Evolutionary conservation across 805 yeast genomes (phyloP).

Genomic region (Teunomyces lycoperdinae): DNA sequence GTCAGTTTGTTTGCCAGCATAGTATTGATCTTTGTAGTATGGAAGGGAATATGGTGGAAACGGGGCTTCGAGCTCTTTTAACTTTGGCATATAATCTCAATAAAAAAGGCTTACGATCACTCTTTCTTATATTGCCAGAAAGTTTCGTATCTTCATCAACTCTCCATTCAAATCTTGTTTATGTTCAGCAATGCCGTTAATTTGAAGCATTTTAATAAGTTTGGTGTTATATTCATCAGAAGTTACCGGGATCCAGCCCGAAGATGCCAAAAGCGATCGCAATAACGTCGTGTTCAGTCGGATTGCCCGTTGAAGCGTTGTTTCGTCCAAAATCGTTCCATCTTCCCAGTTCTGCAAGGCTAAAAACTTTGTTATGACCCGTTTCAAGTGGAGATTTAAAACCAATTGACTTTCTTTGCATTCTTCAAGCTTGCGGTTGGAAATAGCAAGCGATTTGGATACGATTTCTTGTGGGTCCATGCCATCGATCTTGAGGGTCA

Average conservation of each 20-base stretch:
- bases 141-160: background rate
- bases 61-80: slow-evolving; percentile 27
- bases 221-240: background rate
- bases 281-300: slow-evolving; percentile 9
- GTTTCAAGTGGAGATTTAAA: slow-evolving; percentile 14
- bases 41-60: slow-evolving; percentile 30
- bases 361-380: slow-evolving; percentile 17
- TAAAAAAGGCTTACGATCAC: background rate
- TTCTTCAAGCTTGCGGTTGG: background rate
- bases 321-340: slow-evolving; percentile 16
- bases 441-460: background rate
- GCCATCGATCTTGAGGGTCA: background rate
- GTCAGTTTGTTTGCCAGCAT: slow-evolving; percentile 24
- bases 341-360: slow-evolving; percentile 22
- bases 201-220: slow-evolving; percentile 9
- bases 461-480: background rate
- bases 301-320: slow-evolving; percentile 11
- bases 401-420: slow-evolving; percentile 9
- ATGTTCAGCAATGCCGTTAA: slow-evolving; percentile 7
- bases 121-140: background rate
- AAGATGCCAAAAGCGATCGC: background rate
- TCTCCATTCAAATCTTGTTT: slow-evolving; percentile 1
- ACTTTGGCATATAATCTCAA: background rate
- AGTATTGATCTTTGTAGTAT: slow-evolving; percentile 20
- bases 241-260: slow-evolving; percentile 2